Conservation (phyloP, 1,284 basidiomycete species). For the Boletus calvinii region DNA sequence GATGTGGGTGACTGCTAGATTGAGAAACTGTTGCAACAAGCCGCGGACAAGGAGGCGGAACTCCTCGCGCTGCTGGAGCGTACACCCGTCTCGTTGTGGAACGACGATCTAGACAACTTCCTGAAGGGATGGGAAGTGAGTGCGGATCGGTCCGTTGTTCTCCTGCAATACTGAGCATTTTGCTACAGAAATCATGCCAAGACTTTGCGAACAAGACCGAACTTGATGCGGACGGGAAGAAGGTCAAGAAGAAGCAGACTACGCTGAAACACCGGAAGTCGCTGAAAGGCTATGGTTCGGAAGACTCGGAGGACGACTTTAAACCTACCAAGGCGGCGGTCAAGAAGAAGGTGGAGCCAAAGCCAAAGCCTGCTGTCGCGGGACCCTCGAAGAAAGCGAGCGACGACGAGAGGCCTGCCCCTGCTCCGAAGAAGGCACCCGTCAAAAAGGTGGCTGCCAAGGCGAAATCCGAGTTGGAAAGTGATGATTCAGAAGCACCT, state of each 20-base stretch:
- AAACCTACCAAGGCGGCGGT: constrained; percentile 64
- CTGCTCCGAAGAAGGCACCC: constrained; percentile 32
- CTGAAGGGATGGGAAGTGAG: constrained; percentile 82
- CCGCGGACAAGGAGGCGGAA: constrained; percentile 82
- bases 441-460: constrained; percentile 32
- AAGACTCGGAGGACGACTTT: constrained; percentile 73
- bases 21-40: constrained; percentile 80
- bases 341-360: constrained; percentile 42
- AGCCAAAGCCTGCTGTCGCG: constrained; percentile 29
- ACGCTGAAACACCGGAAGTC: constrained; percentile 74
- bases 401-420: constrained; percentile 33
- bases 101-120: constrained; percentile 85
- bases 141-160: constrained; percentile 1
- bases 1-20: constrained; percentile 52
- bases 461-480: constrained; percentile 38
- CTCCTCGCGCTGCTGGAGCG: constrained; percentile 78
- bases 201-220: constrained; percentile 56
- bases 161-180: constrained; percentile 3
- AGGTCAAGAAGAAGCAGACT: constrained; percentile 74
- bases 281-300: constrained; percentile 46
- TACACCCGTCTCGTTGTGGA: constrained; percentile 88
- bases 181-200: constrained; percentile 57
- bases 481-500: constrained; percentile 29
- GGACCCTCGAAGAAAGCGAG: constrained; percentile 35
- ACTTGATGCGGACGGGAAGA: constrained; percentile 57